These are phyloP conservation scores for Boehmeria nivea DNA, from an alignment of 306 rosid genomes.

Conservation along the genomic window DNA sequence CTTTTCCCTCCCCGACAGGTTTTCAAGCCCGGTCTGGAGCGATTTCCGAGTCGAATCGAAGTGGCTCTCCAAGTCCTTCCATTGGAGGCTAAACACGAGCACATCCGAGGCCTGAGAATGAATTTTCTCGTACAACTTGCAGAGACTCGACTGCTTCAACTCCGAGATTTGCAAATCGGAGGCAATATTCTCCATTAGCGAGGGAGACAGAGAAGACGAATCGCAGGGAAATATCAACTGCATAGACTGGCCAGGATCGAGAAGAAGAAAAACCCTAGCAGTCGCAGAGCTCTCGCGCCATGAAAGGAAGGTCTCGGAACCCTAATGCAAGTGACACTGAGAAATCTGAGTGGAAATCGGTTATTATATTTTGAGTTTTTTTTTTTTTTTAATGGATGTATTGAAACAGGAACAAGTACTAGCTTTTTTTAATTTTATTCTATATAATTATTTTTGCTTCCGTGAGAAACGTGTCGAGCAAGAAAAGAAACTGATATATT, in stretches of 20 bases:
- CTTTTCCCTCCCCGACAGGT: constrained; percentile 2
- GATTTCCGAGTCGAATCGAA: constrained; percentile 26
- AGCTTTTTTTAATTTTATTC: too few relatives aligned
- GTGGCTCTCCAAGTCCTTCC: constrained; percentile 48
- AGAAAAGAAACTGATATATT: too few relatives aligned
- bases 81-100: constrained; percentile 6
- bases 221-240: too few relatives aligned
- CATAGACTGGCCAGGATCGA: background rate
- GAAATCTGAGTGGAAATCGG: too few relatives aligned
- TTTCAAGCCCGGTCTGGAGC: background rate
- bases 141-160: constrained; percentile 28
- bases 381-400: too few relatives aligned
- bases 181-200: constrained; percentile 24
- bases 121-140: constrained; percentile 25
- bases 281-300: too few relatives aligned
- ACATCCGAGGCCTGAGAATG: constrained; percentile 23
- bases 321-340: too few relatives aligned
- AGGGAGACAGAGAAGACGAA: background rate
- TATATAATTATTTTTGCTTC: too few relatives aligned
- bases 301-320: too few relatives aligned
- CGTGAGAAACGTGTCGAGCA: too few relatives aligned
- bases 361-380: too few relatives aligned
- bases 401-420: too few relatives aligned
- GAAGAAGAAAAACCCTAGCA: background rate
- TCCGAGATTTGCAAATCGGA: constrained; percentile 21